A percentile compares a stretch with the other conserved stretches of the same genome.
Evolutionary conservation across 2,329 filamentous ascomycete species (phyloP).

Genomic region (Ilyonectria destructans): DNA sequence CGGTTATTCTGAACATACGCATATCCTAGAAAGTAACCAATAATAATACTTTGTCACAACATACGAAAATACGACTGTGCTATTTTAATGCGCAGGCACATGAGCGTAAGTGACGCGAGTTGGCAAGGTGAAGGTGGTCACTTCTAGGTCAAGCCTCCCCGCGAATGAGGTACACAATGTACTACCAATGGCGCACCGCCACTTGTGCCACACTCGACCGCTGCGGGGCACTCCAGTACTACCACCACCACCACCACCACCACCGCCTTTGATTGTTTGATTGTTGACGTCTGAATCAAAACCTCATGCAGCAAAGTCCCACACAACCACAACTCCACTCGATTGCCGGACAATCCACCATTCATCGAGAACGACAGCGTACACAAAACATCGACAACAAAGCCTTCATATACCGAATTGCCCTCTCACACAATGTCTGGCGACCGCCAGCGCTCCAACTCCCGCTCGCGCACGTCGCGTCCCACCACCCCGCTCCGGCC

Average conservation of each 20-base stretch:
- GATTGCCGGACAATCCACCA: not conserved
- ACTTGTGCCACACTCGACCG: slow-evolving; percentile 4
- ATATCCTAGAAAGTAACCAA: not conserved
- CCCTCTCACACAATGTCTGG: slow-evolving; percentile 44
- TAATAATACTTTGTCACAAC: not conserved
- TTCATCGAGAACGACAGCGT: not conserved
- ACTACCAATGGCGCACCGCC: slow-evolving; percentile 17
- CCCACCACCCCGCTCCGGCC: slow-evolving; percentile 94
- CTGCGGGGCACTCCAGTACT: slow-evolving; percentile 11
- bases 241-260: slow-evolving; percentile 1
- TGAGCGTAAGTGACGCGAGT: not conserved
- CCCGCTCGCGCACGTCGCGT: slow-evolving; percentile 77
- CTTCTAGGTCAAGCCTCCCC: not conserved
- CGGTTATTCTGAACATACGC: not conserved
- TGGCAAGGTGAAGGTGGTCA: not conserved
- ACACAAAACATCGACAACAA: not conserved
- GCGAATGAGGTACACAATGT: not conserved
- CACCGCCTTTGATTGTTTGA: not conserved
- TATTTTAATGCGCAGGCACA: too few species aligned
- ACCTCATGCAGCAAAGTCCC: not conserved
- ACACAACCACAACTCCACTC: not conserved
- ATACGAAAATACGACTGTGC: too few species aligned
- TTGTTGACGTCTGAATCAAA: slow-evolving; percentile 14
- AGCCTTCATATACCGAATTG: too few species aligned
- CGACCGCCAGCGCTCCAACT: slow-evolving; percentile 65